phyloP scores from a whole-genome alignment of 495 filamentous ascomycete genomes.

The Xylaria bambusicola region DNA sequence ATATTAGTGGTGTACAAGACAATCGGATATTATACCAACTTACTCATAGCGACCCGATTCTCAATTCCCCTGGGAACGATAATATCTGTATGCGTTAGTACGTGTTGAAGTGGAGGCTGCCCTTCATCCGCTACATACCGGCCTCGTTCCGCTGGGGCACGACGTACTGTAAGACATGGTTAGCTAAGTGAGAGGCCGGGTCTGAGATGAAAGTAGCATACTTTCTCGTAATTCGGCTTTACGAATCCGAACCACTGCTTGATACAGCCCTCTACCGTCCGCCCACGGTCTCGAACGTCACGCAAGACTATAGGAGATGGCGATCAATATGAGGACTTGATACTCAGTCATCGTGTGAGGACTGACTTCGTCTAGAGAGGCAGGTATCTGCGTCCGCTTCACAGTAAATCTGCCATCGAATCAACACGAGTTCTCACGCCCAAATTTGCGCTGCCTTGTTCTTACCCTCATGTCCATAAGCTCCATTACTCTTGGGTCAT shows the following conservation, averaged over 20 bases:
- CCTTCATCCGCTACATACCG: conserved; percentile 59
- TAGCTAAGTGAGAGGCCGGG: not conserved
- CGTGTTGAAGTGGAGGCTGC: not conserved
- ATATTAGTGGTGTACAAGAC: conserved; percentile 24
- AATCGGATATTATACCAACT: conserved; percentile 17
- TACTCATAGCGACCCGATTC: conserved; percentile 88
- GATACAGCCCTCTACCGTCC: conserved; percentile 90
- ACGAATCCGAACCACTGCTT: conserved; percentile 98
- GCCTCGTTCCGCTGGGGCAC: conserved; percentile 74
- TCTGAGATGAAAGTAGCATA: conserved; percentile 17
- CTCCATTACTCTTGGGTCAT: conserved; percentile 83
- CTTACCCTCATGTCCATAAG: conserved; percentile 86
- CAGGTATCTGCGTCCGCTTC: conserved; percentile 96
- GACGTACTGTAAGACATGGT: conserved; percentile 60
- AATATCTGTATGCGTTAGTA: conserved; percentile 61
- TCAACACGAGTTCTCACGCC: conserved; percentile 19
- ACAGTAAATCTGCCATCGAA: conserved; percentile 71
- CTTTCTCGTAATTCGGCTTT: conserved; percentile 87
- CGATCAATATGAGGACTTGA: not conserved
- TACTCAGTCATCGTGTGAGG: not conserved
- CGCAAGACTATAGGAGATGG: conserved; percentile 63
- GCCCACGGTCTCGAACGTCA: conserved; percentile 79
- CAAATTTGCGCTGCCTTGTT: not conserved
- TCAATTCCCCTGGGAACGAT: conserved; percentile 94
- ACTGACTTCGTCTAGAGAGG: conserved; percentile 83